Evolutionary conservation across 2,329 filamentous ascomycete species (phyloP).

Genomic region (Coleophoma crateriformis): DNA sequence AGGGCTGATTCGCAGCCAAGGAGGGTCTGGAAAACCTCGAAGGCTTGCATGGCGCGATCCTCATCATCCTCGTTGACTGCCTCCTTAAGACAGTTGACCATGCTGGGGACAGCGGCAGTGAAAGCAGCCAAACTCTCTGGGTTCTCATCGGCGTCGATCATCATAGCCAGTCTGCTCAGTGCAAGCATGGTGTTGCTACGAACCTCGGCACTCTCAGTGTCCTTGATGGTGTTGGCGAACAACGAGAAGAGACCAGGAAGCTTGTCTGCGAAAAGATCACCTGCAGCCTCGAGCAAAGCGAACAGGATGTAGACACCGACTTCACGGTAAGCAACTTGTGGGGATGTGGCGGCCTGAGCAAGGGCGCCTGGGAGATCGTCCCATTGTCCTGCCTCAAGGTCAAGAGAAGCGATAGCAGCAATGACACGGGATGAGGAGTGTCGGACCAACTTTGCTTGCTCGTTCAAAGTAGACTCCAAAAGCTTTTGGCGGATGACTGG

Average conservation of each 20-base stretch:
- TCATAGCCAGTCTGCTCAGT: slow-evolving; percentile 79
- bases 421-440: slow-evolving; percentile 87
- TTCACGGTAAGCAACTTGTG: slow-evolving; percentile 74
- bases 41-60: slow-evolving; percentile 82
- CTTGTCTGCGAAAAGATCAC: slow-evolving; percentile 78
- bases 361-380: slow-evolving; percentile 73
- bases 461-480: slow-evolving; percentile 76
- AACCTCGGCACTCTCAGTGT: slow-evolving; percentile 86
- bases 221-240: slow-evolving; percentile 82
- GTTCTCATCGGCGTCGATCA: slow-evolving; percentile 85
- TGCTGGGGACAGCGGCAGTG: slow-evolving; percentile 74
- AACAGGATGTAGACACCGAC: slow-evolving; percentile 91
- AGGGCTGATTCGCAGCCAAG: slow-evolving; percentile 84
- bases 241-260: slow-evolving; percentile 74
- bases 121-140: slow-evolving; percentile 66
- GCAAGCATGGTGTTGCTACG: slow-evolving; percentile 92
- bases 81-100: slow-evolving; percentile 86
- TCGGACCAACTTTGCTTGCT: slow-evolving; percentile 69
- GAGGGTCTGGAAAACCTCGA: slow-evolving; percentile 95
- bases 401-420: slow-evolving; percentile 77
- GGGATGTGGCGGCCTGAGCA: slow-evolving; percentile 71
- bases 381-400: slow-evolving; percentile 86
- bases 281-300: slow-evolving; percentile 83
- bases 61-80: slow-evolving; percentile 77
- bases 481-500: slow-evolving; percentile 74